Conservation (phyloP, 352 stramenopile genomes). For the Phytophthora boehmeriae region DNA sequence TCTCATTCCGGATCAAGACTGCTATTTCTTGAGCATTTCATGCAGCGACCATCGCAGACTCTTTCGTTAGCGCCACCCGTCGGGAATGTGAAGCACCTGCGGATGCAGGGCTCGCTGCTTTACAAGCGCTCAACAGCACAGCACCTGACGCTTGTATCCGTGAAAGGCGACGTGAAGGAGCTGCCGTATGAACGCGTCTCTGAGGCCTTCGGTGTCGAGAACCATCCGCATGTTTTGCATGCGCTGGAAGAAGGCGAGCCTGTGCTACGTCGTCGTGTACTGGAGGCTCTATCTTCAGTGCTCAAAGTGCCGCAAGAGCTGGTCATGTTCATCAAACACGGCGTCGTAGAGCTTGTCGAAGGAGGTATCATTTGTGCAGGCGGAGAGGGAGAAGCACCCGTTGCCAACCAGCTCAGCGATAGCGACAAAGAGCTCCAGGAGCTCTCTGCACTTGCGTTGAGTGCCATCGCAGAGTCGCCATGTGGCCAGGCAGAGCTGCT, state of each 20-base stretch:
- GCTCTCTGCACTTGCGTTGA: conserved; percentile 56
- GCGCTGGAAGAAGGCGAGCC: conserved; percentile 61
- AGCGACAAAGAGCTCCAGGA: conserved; percentile 52
- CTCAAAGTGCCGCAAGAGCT: conserved; percentile 68
- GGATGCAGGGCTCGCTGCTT: conserved; percentile 56
- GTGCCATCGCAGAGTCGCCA: conserved; percentile 55
- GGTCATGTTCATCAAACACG: conserved; percentile 65
- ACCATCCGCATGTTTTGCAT: conserved; percentile 73
- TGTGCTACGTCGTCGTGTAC: conserved; percentile 50
- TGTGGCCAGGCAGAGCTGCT: conserved; percentile 48
- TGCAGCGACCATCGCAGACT: conserved; percentile 21
- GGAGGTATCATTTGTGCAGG: conserved; percentile 14
- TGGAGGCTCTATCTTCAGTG: conserved; percentile 53
- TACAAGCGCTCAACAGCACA: conserved; percentile 68
- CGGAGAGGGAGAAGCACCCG: conserved; percentile 3
- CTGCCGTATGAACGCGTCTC: conserved; percentile 64
- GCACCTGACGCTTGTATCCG: conserved; percentile 63
- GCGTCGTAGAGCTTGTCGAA: conserved; percentile 62
- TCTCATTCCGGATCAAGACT: no score
- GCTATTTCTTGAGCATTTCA: not conserved
- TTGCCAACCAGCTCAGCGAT: conserved; percentile 13
- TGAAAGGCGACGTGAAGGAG: conserved; percentile 57
- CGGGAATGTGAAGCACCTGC: conserved; percentile 53
- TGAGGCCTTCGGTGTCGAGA: conserved; percentile 72
- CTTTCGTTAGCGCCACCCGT: not conserved